phyloP scores from a whole-genome alignment of 2,329 filamentous ascomycete species.

The Fusarium compactum region DNA sequence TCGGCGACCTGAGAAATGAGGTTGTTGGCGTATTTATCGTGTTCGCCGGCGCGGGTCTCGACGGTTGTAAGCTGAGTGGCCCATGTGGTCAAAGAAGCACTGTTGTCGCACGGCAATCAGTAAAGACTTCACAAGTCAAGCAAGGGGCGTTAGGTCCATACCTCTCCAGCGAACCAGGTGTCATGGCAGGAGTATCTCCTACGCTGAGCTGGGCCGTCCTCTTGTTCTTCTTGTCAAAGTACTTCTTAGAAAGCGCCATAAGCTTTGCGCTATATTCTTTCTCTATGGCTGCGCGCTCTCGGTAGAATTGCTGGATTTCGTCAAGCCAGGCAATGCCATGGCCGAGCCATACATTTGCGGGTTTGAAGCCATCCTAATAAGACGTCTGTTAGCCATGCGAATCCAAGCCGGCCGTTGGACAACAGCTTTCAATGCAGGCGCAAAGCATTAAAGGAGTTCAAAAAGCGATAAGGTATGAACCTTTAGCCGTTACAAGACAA shows the following conservation, averaged over 20 bases:
- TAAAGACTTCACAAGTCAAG: background rate
- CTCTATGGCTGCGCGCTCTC: conserved; percentile 92
- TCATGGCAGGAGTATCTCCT: conserved; percentile 91
- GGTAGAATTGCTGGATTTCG: conserved; percentile 97
- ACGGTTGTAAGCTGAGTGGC: conserved; percentile 91
- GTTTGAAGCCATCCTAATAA: conserved; percentile 92
- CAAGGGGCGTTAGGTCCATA: conserved; percentile 49
- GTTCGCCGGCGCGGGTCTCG: conserved; percentile 87
- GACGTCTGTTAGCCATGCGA: conserved; percentile 15
- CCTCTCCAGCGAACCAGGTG: conserved; percentile 94
- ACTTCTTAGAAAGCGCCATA: conserved; percentile 89
- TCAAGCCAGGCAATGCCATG: conserved; percentile 95
- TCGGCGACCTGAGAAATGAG: conserved; percentile 86
- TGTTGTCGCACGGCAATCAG: conserved; percentile 52
- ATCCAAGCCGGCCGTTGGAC: conserved; percentile 10
- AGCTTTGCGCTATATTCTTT: conserved; percentile 96
- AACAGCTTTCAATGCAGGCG: conserved; percentile 15
- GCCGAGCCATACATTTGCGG: conserved; percentile 90
- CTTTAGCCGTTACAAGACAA: background rate
- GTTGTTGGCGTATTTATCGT: conserved; percentile 85
- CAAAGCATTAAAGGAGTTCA: conserved; percentile 12
- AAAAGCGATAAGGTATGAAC: background rate
- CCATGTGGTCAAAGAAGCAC: conserved; percentile 97
- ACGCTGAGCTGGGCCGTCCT: conserved; percentile 91
- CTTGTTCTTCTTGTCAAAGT: conserved; percentile 95